These are phyloP conservation scores for Massospora cicadina DNA, from an alignment of 371 early-diverging fungal genomes.

Conservation along the genomic window DNA sequence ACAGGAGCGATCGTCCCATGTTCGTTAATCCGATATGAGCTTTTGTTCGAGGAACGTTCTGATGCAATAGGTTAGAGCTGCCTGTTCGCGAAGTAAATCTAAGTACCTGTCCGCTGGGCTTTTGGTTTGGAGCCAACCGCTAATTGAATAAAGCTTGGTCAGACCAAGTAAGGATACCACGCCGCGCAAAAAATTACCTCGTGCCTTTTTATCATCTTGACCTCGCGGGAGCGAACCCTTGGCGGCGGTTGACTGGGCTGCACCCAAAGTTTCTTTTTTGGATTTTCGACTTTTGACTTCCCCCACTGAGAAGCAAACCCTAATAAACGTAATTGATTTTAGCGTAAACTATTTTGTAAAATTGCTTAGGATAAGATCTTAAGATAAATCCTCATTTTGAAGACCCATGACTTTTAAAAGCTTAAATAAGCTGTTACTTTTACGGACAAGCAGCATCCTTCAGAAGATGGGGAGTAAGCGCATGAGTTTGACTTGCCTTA, in stretches of 20 bases:
- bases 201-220: background rate
- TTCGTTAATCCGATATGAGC: slow-evolving; percentile 2
- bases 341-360: too few relatives aligned
- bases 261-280: slow-evolving; percentile 13
- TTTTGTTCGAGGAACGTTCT: background rate
- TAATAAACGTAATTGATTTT: too few relatives aligned
- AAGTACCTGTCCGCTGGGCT: background rate
- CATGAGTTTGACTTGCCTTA: too few relatives aligned
- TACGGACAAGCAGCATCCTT: too few relatives aligned
- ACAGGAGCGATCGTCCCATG: background rate
- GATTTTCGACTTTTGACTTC: slow-evolving; percentile 74
- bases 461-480: too few relatives aligned
- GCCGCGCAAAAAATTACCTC: background rate
- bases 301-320: slow-evolving; percentile 79
- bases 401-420: too few relatives aligned
- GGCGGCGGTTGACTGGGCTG: background rate
- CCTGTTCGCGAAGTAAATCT: background rate
- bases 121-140: background rate
- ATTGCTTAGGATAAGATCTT: too few relatives aligned
- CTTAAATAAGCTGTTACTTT: too few relatives aligned
- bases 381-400: too few relatives aligned
- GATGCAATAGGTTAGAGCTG: background rate
- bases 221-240: background rate
- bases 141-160: background rate
- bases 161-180: too few relatives aligned